Percentiles rank a stretch among this genome's conserved stretches.
phyloP scores from a whole-genome alignment of 805 yeast species.

The Debaryomyces maramus region DNA sequence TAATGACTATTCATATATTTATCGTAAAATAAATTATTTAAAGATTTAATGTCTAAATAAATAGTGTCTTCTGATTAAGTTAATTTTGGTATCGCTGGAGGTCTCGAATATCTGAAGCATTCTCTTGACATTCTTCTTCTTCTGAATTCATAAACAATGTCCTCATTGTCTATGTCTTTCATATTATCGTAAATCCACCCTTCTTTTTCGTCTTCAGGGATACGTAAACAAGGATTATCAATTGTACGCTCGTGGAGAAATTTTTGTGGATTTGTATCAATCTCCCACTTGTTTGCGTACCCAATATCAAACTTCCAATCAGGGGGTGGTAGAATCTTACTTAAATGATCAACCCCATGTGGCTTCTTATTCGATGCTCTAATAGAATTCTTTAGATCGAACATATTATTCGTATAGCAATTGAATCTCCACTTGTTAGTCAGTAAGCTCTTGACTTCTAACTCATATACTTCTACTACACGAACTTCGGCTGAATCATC shows the following conservation, averaged over 20 bases:
- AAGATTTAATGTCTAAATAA: neutral
- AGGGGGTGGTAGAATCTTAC: slow-evolving; percentile 62
- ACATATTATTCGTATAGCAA: slow-evolving; percentile 55
- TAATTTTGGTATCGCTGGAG: slow-evolving; percentile 12
- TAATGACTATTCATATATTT: neutral
- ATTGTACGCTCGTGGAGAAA: slow-evolving; percentile 56
- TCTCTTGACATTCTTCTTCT: slow-evolving; percentile 57
- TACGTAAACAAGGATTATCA: slow-evolving; percentile 13
- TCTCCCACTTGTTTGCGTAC: slow-evolving; percentile 58
- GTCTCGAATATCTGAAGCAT: slow-evolving; percentile 46
- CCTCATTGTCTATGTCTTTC: slow-evolving; percentile 22
- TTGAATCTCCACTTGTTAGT: slow-evolving; percentile 63
- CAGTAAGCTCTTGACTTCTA: slow-evolving; percentile 63
- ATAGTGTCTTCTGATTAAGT: neutral
- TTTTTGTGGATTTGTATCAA: slow-evolving; percentile 51
- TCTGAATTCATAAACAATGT: slow-evolving; percentile 48
- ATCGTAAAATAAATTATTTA: slow-evolving; percentile 1
- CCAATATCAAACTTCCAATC: slow-evolving; percentile 70
- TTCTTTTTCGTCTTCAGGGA: slow-evolving; percentile 31
- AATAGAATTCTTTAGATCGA: slow-evolving; percentile 47
- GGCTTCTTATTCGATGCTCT: slow-evolving; percentile 55
- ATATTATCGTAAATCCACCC: slow-evolving; percentile 53
- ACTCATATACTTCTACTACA: slow-evolving; percentile 75
- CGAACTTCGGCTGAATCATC: slow-evolving; percentile 65
- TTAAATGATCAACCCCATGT: slow-evolving; percentile 55